Evolutionary conservation across 768 basidiomycete species (phyloP).

Genomic region (Baorangia bicolor): DNA sequence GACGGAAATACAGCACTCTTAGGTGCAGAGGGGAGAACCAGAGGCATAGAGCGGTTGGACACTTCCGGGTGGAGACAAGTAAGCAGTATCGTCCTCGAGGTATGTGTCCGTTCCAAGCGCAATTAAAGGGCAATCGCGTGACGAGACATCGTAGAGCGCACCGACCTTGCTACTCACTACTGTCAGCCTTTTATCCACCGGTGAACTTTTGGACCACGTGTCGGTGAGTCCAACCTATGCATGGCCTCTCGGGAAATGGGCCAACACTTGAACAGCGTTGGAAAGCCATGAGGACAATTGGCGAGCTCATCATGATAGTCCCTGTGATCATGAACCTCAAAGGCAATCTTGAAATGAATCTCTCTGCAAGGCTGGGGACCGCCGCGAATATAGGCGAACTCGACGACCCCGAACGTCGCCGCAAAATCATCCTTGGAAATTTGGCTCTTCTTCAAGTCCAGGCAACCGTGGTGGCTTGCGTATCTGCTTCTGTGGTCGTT

Average conservation of each 20-base stretch:
- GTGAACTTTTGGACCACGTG: constrained; percentile 83
- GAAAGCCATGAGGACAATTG: constrained; percentile 84
- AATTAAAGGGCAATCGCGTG: not conserved
- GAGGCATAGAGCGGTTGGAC: constrained; percentile 26
- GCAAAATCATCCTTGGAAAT: constrained; percentile 75
- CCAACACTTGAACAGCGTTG: constrained; percentile 56
- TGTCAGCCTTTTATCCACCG: constrained; percentile 83
- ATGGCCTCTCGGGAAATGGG: not conserved
- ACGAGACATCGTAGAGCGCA: constrained; percentile 55
- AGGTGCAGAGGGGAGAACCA: constrained; percentile 29
- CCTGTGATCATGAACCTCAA: constrained; percentile 94
- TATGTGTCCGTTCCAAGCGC: constrained; percentile 32
- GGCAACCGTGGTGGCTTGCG: constrained; percentile 82
- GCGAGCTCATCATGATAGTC: constrained; percentile 96
- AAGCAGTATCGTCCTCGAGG: constrained; percentile 68
- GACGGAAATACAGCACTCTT: constrained; percentile 49
- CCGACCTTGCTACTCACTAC: constrained; percentile 86
- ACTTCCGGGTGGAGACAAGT: constrained; percentile 52
- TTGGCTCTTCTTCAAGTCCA: constrained; percentile 89
- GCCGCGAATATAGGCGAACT: constrained; percentile 93
- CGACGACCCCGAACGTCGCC: constrained; percentile 63
- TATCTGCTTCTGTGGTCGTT: constrained; percentile 79
- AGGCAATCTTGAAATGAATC: constrained; percentile 99
- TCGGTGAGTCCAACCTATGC: constrained; percentile 54
- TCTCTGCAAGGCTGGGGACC: constrained; percentile 93